Evolutionary conservation across 75 land plant genomes (phyloP), one percentile per base, ranked within the genome.

Genomic region (Larix kaempferi): DNA sequence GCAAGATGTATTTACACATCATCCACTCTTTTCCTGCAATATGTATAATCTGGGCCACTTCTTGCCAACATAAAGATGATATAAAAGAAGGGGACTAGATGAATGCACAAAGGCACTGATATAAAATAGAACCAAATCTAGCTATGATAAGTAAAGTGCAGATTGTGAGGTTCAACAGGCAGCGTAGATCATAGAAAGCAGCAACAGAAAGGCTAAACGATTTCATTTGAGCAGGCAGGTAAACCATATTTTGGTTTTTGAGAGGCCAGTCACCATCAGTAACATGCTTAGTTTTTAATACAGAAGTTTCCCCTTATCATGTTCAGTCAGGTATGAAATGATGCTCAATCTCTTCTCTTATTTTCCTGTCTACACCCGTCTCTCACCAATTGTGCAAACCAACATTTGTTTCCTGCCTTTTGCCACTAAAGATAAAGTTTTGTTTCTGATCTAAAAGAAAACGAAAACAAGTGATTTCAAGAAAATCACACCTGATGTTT

Each of bases 401-500:
- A 4, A n/a, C 54, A 49, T 0, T 10, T 49, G 0, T 21, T 41
- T 41, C 8, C 41, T 69, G 39, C 49, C 41, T 41, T 35, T 8
- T 35, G 33, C 19, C 44, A 33, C 41, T 39, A 65, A 7, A 13
- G 15, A 19, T 67, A 37, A 69, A 22, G 25, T 69, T 35, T 44
- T 67, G 37, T 22, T 8, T 37, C 44, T 6, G 49, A 22, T 21
- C 3, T 2, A 49, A 11, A 39, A 37, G 17, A 8, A 67, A 39
- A 69, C 21, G 23, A 41, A 41, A 69, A 69, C 41, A 21, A 69
- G 23, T 39, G 21, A 21, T 67, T 67, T 39, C 72, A 21, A 39
- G n/a, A 11, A 22, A 56, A 61, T 17, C 65, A 59, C 67, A 96
- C 99, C 98, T 97, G 99, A 80, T 97, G 99, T 79, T 97, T 97